Conservation (phyloP, 495 filamentous ascomycete species). For the Penicillium simplicissimum region DNA sequence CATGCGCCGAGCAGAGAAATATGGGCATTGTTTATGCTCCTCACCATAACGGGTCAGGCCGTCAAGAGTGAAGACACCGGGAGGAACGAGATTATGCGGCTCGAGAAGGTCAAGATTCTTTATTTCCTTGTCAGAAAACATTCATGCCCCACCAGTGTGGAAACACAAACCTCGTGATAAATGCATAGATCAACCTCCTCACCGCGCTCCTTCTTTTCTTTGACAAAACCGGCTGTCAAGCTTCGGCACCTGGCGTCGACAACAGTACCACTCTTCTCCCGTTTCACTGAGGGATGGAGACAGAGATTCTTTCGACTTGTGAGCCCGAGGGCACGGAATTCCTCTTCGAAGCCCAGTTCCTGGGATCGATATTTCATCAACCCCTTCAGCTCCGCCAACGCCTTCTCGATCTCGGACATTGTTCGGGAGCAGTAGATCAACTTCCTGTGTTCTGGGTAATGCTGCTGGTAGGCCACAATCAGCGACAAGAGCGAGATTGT, state of each 20-base stretch:
- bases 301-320: conserved; percentile 98
- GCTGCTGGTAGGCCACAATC: conserved; percentile 94
- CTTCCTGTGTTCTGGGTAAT: conserved; percentile 87
- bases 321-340: conserved; percentile 87
- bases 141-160: not conserved
- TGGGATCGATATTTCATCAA: conserved; percentile 92
- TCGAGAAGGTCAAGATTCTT: conserved; percentile 93
- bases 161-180: conserved; percentile 77
- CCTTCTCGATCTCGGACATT: conserved; percentile 74
- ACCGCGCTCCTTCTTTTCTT: conserved; percentile 91
- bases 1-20: conserved; percentile 95
- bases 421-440: conserved; percentile 97
- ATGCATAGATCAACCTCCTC: conserved; percentile 92
- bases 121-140: conserved; percentile 17
- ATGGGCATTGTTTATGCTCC: conserved; percentile 94
- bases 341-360: conserved; percentile 83
- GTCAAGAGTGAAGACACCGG: conserved; percentile 96
- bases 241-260: conserved; percentile 95
- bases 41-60: conserved; percentile 85
- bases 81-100: conserved; percentile 88
- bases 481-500: conserved; percentile 93
- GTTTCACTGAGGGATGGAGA: conserved; percentile 90
- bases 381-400: conserved; percentile 83
- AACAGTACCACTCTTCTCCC: conserved; percentile 89
- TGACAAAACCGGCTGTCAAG: conserved; percentile 94